Evolutionary conservation across 1,284 basidiomycete species (phyloP).

Genomic region (Chalciporus sp.): DNA sequence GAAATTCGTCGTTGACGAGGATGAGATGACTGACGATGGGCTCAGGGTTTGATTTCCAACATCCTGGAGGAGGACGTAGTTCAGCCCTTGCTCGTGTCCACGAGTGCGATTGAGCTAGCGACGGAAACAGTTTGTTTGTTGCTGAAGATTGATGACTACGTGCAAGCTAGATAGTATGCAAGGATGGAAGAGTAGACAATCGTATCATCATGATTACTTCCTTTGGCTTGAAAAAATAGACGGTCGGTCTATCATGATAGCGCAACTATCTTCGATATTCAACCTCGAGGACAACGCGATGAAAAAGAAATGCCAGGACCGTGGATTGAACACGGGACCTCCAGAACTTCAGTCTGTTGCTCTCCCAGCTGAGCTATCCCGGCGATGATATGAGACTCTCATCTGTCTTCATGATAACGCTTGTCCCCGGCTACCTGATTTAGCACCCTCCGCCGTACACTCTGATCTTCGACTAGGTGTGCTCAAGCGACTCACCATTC

Average conservation of each 20-base stretch:
- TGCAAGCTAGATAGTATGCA: slow-evolving; percentile 61
- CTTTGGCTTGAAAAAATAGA: too few relatives aligned
- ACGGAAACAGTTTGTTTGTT: slow-evolving; percentile 98
- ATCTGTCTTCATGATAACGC: not conserved
- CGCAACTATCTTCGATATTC: too few relatives aligned
- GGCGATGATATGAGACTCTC: slow-evolving; percentile 25
- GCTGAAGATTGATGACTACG: slow-evolving; percentile 97
- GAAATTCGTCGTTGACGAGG: not conserved
- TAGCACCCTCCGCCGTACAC: not conserved
- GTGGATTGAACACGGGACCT: slow-evolving; percentile 63
- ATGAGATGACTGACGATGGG: slow-evolving; percentile 8
- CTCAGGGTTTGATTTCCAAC: slow-evolving; percentile 91
- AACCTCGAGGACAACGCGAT: too few relatives aligned
- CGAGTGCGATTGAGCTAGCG: slow-evolving; percentile 92
- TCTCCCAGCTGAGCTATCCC: slow-evolving; percentile 78
- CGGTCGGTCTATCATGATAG: too few relatives aligned
- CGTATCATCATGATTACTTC: not conserved
- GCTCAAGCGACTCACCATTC: slow-evolving; percentile 2
- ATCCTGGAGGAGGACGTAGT: slow-evolving; percentile 97
- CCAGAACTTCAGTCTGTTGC: slow-evolving; percentile 76
- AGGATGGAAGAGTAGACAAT: not conserved
- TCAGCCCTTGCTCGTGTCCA: slow-evolving; percentile 94
- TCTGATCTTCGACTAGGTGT: not conserved
- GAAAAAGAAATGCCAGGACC: slow-evolving; percentile 46
- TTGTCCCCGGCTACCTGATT: not conserved